Conservation (phyloP, 164 flowering plant genomes). For the Cinnamomum chago region DNA sequence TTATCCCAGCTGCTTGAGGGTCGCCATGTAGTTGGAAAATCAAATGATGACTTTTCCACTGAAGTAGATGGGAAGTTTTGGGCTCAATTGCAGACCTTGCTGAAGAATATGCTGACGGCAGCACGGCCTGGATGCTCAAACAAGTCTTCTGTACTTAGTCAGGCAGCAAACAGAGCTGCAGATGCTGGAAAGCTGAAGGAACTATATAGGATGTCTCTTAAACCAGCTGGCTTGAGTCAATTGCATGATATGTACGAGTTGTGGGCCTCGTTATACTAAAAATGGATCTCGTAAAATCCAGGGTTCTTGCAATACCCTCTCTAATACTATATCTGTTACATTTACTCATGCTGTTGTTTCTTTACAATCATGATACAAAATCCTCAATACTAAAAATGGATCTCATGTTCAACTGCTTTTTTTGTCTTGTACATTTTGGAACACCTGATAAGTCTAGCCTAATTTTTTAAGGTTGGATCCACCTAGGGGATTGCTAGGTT, state of each 20-base stretch:
- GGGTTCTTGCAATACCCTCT: no score
- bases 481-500: no score
- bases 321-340: no score
- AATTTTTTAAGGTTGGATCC: no score
- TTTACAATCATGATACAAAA: no score
- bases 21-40: slow-evolving; percentile 38
- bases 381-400: no score
- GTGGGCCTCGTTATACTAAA: slow-evolving; percentile 35
- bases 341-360: no score
- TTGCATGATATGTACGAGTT: slow-evolving; percentile 55
- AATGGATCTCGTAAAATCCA: no score
- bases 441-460: no score
- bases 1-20: slow-evolving; percentile 74
- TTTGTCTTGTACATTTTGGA: no score
- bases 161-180: slow-evolving; percentile 28
- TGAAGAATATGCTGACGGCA: slow-evolving; percentile 66
- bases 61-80: slow-evolving; percentile 51
- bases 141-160: slow-evolving; percentile 28
- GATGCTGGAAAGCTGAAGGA: slow-evolving; percentile 66
- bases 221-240: slow-evolving; percentile 40
- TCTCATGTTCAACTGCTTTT: no score
- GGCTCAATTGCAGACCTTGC: slow-evolving; percentile 58
- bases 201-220: slow-evolving; percentile 77
- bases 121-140: slow-evolving; percentile 33
- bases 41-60: slow-evolving; percentile 18